These are phyloP conservation scores for Aspergillus campestris DNA, from an alignment of 495 filamentous ascomycete genomes.

Conservation along the genomic window DNA sequence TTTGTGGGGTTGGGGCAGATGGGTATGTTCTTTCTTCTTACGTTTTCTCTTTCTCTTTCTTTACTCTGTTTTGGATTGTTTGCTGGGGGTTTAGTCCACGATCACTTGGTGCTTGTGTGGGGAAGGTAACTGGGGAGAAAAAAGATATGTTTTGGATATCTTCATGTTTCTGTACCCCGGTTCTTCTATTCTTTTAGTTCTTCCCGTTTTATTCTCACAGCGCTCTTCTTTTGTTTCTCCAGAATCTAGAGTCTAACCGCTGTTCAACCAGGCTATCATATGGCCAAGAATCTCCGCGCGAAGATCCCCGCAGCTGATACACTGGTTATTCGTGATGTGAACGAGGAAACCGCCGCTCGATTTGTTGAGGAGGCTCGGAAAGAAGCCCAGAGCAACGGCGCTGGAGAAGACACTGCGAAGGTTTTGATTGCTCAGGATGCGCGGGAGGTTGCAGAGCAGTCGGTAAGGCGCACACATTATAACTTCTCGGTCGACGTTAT, in stretches of 20 bases:
- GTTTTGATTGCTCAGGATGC: slow-evolving; percentile 51
- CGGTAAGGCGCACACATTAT: slow-evolving; percentile 47
- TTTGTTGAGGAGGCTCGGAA: slow-evolving; percentile 54
- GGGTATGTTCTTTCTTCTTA: slow-evolving; percentile 47
- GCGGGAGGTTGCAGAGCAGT: slow-evolving; percentile 57
- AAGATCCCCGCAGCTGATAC: slow-evolving; percentile 65
- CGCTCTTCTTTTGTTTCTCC: slow-evolving; percentile 5
- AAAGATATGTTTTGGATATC: neutral
- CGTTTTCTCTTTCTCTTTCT: no score
- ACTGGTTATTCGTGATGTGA: slow-evolving; percentile 67
- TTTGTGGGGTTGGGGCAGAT: slow-evolving; percentile 85
- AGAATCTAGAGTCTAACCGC: neutral
- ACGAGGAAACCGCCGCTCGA: slow-evolving; percentile 46
- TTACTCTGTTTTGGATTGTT: no score
- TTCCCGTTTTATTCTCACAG: neutral
- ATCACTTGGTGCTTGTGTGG: no score
- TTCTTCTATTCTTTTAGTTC: neutral
- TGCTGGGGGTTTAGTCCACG: no score
- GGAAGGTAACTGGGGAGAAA: no score
- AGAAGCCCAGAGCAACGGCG: slow-evolving; percentile 17
- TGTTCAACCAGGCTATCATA: slow-evolving; percentile 56
- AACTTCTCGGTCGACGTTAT: neutral
- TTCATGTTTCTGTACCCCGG: neutral
- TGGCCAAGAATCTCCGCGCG: slow-evolving; percentile 78
- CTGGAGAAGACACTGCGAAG: slow-evolving; percentile 29